phyloP scores from a whole-genome alignment of 2,329 filamentous ascomycete species.

The Fonsecaea multimorphosa region DNA sequence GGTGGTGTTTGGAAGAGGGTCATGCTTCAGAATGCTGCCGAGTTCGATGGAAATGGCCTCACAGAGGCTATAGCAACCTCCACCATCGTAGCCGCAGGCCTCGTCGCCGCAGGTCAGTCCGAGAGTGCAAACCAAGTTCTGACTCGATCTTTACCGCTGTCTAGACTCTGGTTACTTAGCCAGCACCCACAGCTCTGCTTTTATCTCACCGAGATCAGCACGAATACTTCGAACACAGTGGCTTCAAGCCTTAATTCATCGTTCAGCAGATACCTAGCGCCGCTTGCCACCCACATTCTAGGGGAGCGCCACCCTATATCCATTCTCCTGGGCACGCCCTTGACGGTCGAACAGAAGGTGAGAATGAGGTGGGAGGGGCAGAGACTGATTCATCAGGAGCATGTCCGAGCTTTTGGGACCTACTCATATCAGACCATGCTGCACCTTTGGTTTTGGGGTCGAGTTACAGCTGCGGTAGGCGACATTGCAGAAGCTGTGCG shows the following conservation, averaged over 20 bases:
- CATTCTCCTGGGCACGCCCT: conserved; percentile 15
- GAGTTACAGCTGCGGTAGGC: conserved; percentile 6
- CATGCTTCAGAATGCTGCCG: conserved; percentile 7
- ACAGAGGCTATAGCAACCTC: conserved; percentile 4
- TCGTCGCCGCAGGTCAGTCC: conserved; percentile 17
- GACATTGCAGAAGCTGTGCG: conserved; percentile 4
- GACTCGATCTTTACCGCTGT: conserved; percentile 5
- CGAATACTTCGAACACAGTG: conserved; percentile 20
- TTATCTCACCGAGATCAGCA: conserved; percentile 16
- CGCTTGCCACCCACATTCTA: conserved; percentile 8
- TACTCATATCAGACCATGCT: conserved; percentile 20
- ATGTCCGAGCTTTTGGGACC: conserved; percentile 13
- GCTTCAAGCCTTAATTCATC: conserved; percentile 9
- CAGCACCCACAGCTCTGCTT: conserved; percentile 22
- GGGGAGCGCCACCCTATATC: conserved; percentile 21
- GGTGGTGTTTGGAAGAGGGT: conserved; percentile 18
- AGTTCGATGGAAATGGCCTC: conserved; percentile 16
- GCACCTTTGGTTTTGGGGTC: conserved; percentile 20
- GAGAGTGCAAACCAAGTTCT: conserved; percentile 9
- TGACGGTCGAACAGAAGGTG: conserved; percentile 18
- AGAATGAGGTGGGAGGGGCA: conserved; percentile 15
- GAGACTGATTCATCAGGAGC: conserved; percentile 9
- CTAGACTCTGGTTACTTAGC: conserved; percentile 11
- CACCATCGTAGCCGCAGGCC: conserved; percentile 13
- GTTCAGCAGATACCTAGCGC: neutral